Base-by-base conservation (phyloP, 2,329 filamentous ascomycete genomes). In the Sporothrix euskadiensis region DNA sequence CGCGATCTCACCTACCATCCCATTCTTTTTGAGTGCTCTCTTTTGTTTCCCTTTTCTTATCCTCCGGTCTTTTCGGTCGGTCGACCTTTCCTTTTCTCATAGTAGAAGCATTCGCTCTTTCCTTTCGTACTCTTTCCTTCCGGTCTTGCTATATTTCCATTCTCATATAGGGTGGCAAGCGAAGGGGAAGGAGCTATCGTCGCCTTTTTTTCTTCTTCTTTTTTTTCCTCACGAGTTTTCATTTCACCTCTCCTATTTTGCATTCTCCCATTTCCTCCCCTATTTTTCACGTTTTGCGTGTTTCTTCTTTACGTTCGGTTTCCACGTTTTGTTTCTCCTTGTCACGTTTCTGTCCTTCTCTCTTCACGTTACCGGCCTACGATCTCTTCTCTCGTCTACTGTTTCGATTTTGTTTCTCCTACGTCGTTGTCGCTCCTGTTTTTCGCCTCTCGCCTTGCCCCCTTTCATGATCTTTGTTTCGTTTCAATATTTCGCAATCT, bases 131-230 rank as follows among this genome's bases (percentile, higher is more conserved):
- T 35, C 4, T 49, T 72, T 72, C 22, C 32, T 22, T 61, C 54
- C 54, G 16, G 9, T 69, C 35, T 30, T 54, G 14, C 66, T 69
- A 69, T 73, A 57, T 57, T 49, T 16, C 19, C 35, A 47, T 52
- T 2, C 14, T 63, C 52, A 70, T 70, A 70, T 57, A 59, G 68
- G 35, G 41, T 70, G 35, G 14, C 32, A 70, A 59, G 68, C 47
- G 49, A 56, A 59, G 66, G 22, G 44, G 68, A 70, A 70, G 68
- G 52, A 70, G 32, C 68, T 59, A 57, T 59, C 54, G 49, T 57
- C 52, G n/a, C 52, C 26, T 26, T 7, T 59, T n/a, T 59, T 26
- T 35, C 59, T 70, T 35, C 35, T 59, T 57, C 59, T 70, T 35
- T 35, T 59, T 57, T 59, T 69, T 59, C 35, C 52, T 59, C 52